Conservation (phyloP, 352 stramenopile genomes). For the Globisporangium canariense region DNA sequence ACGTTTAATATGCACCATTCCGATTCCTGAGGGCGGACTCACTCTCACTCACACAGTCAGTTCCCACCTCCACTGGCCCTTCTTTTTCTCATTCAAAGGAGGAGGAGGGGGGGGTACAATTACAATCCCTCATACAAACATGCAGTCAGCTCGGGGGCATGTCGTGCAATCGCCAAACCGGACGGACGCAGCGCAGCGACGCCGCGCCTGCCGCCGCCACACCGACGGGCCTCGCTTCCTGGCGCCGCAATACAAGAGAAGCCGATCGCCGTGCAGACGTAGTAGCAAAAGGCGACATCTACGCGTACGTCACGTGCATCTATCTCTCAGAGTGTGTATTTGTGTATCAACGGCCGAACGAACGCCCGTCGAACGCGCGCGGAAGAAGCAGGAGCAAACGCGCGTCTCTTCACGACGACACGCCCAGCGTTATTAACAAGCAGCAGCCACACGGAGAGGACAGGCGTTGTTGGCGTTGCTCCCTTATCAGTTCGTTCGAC, state of each 20-base stretch:
- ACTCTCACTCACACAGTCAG: not conserved
- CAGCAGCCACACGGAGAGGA: not conserved
- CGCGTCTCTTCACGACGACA: not conserved
- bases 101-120: slow-evolving; percentile 1
- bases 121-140: slow-evolving; percentile 1
- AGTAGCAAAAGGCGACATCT: no score
- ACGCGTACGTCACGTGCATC: no score
- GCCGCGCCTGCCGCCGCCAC: no score
- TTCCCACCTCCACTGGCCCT: slow-evolving; percentile 4
- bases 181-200: not conserved
- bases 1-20: not conserved
- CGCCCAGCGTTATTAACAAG: not conserved
- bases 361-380: slow-evolving; percentile 6
- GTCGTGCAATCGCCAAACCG: slow-evolving; percentile 12
- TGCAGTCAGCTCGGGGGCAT: not conserved
- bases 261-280: not conserved
- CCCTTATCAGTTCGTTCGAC: not conserved
- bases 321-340: not conserved
- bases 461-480: not conserved
- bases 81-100: not conserved
- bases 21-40: not conserved
- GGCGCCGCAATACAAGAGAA: not conserved
- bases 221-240: not conserved
- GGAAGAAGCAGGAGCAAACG: slow-evolving; percentile 1
- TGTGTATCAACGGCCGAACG: not conserved